Base-by-base conservation (phyloP, 495 filamentous ascomycete genomes). In the Aspergillus haitiensis region DNA sequence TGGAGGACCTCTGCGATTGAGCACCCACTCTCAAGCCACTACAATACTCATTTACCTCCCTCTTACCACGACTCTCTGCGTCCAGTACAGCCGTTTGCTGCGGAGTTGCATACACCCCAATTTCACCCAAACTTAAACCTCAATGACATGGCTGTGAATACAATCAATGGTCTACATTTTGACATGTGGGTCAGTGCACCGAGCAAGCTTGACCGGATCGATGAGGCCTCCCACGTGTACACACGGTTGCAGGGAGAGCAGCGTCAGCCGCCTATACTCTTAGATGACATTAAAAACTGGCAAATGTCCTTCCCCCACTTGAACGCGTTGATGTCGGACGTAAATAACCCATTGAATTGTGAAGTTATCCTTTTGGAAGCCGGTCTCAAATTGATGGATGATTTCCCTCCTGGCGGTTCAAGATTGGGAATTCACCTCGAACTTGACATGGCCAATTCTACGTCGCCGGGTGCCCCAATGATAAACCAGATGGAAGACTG, bases 341-440 rank as follows among this genome's bases (percentile, higher is more conserved):
- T 68, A 6, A 70, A 72, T 27, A 64, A 67, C 6, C 67, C 75
- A 2, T 46, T 76, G 12, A 71, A 78, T 36, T 78, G 74, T 48
- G 79, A 83, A 36, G 71, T 83, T 13, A 77, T 82, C 54, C 59
- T 82, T 6, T 64, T 84, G 9, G 80, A 84, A 59, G 73, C 74
- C 7, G 78, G 73, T 32, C 68, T 83, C 11, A 61, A 79, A 50
- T 58, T 84, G 27, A 79, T 81, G 74, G 65, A 67, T 40, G 72
- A 79, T 47, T 76, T 75, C 52, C 79, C 79, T 40, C 75, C 74
- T 10, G 52, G 66, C 0, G 66, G 72, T 7, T 80, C 78, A 33
- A 69, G 62, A 9, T 64, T 82, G 7, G 77, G 78, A 6, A 80
- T 78, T 34, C 72, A 76, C 39, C 60, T 82, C 37, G 72, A 80